These are phyloP conservation scores for Parietaria judaica DNA, from an alignment of 306 rosid genomes.

Conservation along the genomic window DNA sequence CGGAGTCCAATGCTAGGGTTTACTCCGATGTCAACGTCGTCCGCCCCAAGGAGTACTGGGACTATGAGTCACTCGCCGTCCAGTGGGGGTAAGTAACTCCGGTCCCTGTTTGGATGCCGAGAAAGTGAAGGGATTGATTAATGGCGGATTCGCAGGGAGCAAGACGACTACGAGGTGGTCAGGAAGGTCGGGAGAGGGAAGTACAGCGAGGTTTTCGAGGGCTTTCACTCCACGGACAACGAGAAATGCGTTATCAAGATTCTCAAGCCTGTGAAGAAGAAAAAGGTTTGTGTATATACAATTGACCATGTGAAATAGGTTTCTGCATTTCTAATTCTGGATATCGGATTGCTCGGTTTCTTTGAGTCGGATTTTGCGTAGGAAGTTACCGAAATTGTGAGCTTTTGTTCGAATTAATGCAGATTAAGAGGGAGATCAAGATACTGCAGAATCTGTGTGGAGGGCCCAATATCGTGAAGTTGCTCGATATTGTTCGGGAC, in stretches of 20 bases:
- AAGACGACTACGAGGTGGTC: conserved; percentile 92
- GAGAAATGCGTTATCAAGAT: conserved; percentile 84
- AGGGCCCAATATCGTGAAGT: conserved; percentile 82
- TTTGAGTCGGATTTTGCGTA: background rate
- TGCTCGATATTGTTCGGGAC: conserved; percentile 90
- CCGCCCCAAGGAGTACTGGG: conserved; percentile 94
- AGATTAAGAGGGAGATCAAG: conserved; percentile 95
- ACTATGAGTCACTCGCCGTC: conserved; percentile 85
- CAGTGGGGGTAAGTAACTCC: conserved; percentile 69
- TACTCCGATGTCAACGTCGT: conserved; percentile 75
- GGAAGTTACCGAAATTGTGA: background rate
- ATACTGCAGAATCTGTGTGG: conserved; percentile 92
- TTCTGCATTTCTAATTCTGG: too few species aligned
- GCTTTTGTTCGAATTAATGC: conserved; percentile 21
- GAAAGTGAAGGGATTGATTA: conserved; percentile 2
- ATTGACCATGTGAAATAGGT: too few species aligned
- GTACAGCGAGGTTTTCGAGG: conserved; percentile 94
- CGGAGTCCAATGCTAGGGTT: conserved; percentile 78
- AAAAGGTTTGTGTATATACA: conserved; percentile 38
- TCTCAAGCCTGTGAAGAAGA: conserved; percentile 91
- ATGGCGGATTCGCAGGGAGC: conserved; percentile 43
- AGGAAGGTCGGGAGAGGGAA: conserved; percentile 95
- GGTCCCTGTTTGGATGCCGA: background rate
- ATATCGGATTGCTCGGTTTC: background rate
- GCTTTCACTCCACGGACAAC: conserved; percentile 72